Evolutionary conservation across 495 filamentous ascomycete species (phyloP).

Genomic region (Penicillium lividum): DNA sequence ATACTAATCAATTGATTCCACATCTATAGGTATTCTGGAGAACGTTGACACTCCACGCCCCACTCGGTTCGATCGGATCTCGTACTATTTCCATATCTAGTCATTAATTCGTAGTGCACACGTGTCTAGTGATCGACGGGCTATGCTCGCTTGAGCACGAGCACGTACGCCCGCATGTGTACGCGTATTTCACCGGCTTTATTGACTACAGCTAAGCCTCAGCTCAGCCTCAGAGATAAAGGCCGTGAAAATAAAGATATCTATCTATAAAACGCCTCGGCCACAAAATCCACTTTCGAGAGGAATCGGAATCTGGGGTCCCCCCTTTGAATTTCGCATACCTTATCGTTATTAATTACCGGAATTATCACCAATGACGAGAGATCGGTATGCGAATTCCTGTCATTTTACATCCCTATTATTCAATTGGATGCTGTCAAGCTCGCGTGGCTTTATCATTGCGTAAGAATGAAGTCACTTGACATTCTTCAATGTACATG

Average conservation of each 20-base stretch:
- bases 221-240: background rate
- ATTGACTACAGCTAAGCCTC: background rate
- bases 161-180: background rate
- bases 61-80: slow-evolving; percentile 6
- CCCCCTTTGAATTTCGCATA: background rate
- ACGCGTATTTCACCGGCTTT: background rate
- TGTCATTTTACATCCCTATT: slow-evolving; percentile 3
- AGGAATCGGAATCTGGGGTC: background rate
- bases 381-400: background rate
- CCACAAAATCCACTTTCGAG: background rate
- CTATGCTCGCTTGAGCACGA: background rate
- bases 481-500: background rate
- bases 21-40: background rate
- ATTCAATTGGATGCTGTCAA: background rate
- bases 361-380: background rate
- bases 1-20: too few species aligned
- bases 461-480: slow-evolving; percentile 1
- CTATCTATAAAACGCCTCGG: slow-evolving; percentile 1
- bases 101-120: slow-evolving; percentile 2
- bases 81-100: slow-evolving; percentile 1
- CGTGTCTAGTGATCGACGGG: slow-evolving; percentile 2
- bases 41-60: slow-evolving; percentile 5
- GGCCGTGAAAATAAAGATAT: background rate
- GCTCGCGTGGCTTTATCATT: background rate
- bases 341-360: background rate